A percentile compares a stretch with the other conserved stretches of the same genome.
phyloP scores from a whole-genome alignment of 768 basidiomycete genomes.

The Filobasidium wieringae region DNA sequence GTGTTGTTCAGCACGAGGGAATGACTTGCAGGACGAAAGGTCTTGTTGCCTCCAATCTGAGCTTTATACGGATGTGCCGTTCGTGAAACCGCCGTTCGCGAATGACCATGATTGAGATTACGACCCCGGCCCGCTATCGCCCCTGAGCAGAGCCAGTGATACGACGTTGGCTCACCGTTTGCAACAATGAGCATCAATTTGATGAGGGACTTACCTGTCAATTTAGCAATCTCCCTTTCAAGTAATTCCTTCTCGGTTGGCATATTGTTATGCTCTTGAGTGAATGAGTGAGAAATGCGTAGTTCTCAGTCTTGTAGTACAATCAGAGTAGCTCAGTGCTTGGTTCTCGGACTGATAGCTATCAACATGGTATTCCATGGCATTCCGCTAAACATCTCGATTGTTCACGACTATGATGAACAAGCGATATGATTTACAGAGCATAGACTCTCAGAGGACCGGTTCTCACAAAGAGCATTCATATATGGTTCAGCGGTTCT shows the following conservation, averaged over 20 bases:
- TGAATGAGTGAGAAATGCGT: too few species aligned
- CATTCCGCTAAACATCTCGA: too few species aligned
- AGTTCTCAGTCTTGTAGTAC: too few species aligned
- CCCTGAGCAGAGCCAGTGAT: background rate
- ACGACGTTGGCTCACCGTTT: background rate
- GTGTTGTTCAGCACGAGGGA: slow-evolving; percentile 21
- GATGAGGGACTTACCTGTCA: slow-evolving; percentile 25
- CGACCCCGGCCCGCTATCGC: slow-evolving; percentile 5
- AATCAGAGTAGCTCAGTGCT: too few species aligned
- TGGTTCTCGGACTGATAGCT: too few species aligned
- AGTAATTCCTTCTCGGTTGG: slow-evolving; percentile 26
- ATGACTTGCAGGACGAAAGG: slow-evolving; percentile 16
- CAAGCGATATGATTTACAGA: too few species aligned
- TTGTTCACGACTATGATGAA: too few species aligned
- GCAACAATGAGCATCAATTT: background rate
- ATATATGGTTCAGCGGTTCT: too few species aligned
- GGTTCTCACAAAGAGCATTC: too few species aligned
- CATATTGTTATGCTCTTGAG: too few species aligned
- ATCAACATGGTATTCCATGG: too few species aligned
- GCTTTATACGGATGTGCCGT: background rate
- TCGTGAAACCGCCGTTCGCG: background rate
- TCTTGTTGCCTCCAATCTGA: slow-evolving; percentile 1
- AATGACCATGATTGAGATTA: background rate
- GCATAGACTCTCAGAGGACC: too few species aligned
- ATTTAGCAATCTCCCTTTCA: slow-evolving; percentile 35